Base-by-base conservation (phyloP, 1,139 yeast species). In the Candida sp. region DNA sequence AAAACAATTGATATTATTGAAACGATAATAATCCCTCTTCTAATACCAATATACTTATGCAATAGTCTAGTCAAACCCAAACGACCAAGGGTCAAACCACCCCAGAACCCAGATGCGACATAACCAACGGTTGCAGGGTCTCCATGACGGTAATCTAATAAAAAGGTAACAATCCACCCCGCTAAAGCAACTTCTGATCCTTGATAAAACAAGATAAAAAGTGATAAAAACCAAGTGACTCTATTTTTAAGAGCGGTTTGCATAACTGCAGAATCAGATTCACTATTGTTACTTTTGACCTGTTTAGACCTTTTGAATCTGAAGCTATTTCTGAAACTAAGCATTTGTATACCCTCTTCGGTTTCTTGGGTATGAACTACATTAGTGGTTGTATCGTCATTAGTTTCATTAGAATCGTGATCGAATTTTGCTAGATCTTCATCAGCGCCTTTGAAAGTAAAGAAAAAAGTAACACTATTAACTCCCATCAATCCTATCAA, bases 81-180 rank as follows among this genome's bases (percentile, higher is more conserved):
- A 42, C 90, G 60, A 1, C 89, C 89, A 3, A 81, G 33, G 0
- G 88, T 81, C 33, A 84, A 63, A 5, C 90, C 91, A 9, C 75
- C 81, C 90, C 89, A 84, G 52, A 77, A 82, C 0, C 89, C 89
- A 6, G 88, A 79, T 2, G 86, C 78, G 25, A 82, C 83, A 54
- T 82, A 83, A 19, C 89, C 88, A 44, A 75, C 73, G 4, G 74
- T 60, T 0, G 56, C 49, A 3, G 64, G 55, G 41, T 65, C 60
- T 1, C 82, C 85, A 38, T 69, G 65, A 38, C 88, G 69, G 51
- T 79, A 79, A 41, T 75, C 78, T 38, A 81, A 70, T 53, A 84
- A 66, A 51, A 72, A 84, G 0, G 89, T 80, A 34, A 82, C 84
- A 32, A 81, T 73, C 89, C 89, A 84, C 27, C 88, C 88, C 21